phyloP scores from a whole-genome alignment of 176 grass and related monocot genomes.

The Neostapfia colusana region DNA sequence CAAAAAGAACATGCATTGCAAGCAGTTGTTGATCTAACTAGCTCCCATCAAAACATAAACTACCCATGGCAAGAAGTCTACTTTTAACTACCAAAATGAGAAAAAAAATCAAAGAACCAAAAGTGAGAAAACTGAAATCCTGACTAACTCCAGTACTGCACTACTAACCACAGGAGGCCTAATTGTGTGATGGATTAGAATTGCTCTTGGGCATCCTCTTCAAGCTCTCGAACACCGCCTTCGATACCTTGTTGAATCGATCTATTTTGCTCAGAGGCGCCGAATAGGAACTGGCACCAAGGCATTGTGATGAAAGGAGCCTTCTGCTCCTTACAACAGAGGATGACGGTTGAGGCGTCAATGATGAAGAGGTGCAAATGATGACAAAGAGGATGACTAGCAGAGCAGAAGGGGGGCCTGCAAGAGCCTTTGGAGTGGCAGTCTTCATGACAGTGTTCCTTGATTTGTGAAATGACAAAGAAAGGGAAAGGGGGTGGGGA shows the following conservation, averaged over 20 bases:
- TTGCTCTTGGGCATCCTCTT: slow-evolving; percentile 40
- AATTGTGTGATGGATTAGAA: slow-evolving; percentile 43
- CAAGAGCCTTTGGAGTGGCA: slow-evolving; percentile 5
- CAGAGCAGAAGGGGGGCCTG: slow-evolving; percentile 17
- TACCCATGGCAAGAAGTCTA: background rate
- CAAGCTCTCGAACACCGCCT: slow-evolving; percentile 33
- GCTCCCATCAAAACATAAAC: slow-evolving; percentile 12
- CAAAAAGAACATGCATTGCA: slow-evolving; percentile 9
- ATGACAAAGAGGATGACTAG: slow-evolving; percentile 11
- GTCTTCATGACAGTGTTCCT: slow-evolving; percentile 22
- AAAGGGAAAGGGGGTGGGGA: background rate
- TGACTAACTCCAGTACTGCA: background rate
- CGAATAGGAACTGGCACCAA: background rate
- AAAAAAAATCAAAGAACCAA: too few relatives aligned
- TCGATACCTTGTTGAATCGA: slow-evolving; percentile 16
- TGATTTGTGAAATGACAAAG: background rate
- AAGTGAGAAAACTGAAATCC: background rate
- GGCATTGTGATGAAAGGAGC: slow-evolving; percentile 11
- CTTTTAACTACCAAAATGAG: background rate
- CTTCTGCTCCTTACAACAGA: slow-evolving; percentile 17
- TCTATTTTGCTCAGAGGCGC: background rate
- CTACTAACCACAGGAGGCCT: background rate
- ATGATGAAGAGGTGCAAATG: background rate
- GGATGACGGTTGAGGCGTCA: background rate
- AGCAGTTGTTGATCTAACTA: background rate